Base-by-base conservation (phyloP, 2,329 filamentous ascomycete genomes). In the Akanthomyces muscarius region DNA sequence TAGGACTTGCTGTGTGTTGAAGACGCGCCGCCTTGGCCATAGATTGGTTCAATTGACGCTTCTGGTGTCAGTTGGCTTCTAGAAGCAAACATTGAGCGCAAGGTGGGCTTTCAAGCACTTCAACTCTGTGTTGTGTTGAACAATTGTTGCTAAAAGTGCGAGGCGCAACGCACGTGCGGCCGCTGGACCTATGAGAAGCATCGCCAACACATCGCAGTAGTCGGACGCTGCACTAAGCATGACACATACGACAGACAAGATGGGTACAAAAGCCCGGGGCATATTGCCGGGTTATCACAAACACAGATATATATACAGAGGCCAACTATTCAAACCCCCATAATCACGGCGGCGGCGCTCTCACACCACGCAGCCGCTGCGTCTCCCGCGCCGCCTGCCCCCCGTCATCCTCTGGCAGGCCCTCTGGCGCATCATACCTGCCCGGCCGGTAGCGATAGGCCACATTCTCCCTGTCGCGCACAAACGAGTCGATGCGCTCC, bases 401-500 rank as follows among this genome's bases (percentile, higher is more conserved):
- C 16, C 18, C 30, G 6, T 41, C 55, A 28, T 4, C 36, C 30
- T 28, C 42, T 8, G 18, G 38, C 23, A 30, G 13, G 23, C 18
- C 53, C 1, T 52, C 36, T 13, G 47, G 28, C 45, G 33, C 64
- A 4, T 76, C 73, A 44, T 73, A 74, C 63, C 69, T 73, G 10
- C 48, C 65, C 25, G 75, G 73, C 57, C 66, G 64, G 52, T 73
- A 77, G 1, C 71, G 69, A 61, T 71, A 78, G 13, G 70, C 62
- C 18, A 73, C 51, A 44, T 76, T 77, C 67, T 95, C 89, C 67
- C 91, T 82, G 64, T 90, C 86, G 69, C 86, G 85, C 64, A 98
- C 68, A 71, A 98, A 98, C 61, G 79, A 86, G 68, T 91, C 84
- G 45, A 98, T 88, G 59, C 92, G 82, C 70, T 87, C 86, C 65